Conservation (phyloP, 1,284 basidiomycete genomes). For the Trichosporon coremiiforme region DNA sequence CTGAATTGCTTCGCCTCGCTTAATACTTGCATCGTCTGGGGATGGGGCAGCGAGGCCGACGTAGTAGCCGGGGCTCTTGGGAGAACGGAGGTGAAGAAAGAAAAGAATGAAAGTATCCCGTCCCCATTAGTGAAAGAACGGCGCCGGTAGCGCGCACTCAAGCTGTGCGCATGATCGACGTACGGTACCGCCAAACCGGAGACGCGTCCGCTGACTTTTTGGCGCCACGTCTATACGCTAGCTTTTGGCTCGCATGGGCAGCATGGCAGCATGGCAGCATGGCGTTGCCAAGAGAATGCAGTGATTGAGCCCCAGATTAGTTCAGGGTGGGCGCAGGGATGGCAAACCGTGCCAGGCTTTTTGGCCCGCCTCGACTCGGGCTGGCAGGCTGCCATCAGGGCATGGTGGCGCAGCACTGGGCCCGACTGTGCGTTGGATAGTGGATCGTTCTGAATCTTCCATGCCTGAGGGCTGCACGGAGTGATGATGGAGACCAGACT, state of each 20-base stretch:
- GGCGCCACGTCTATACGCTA: background rate
- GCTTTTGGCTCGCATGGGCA: background rate
- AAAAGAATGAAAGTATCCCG: background rate
- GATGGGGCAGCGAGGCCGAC: background rate
- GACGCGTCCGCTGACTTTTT: no score
- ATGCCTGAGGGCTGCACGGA: constrained; percentile 10
- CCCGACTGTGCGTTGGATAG: background rate
- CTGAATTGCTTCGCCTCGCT: background rate
- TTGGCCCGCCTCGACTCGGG: no score
- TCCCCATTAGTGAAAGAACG: background rate
- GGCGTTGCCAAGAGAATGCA: constrained; percentile 5
- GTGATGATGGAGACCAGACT: background rate
- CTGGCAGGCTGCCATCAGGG: no score
- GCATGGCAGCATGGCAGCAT: background rate
- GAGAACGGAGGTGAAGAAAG: background rate
- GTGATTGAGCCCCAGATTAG: constrained; percentile 14
- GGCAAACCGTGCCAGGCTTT: background rate
- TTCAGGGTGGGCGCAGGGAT: no score
- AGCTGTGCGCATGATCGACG: constrained; percentile 8
- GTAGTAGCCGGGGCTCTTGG: background rate
- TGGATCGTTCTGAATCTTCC: constrained; percentile 4
- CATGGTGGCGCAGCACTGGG: background rate
- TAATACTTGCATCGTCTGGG: background rate
- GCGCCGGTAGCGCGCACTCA: no score
- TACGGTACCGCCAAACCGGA: background rate